These are phyloP conservation scores for Coccinonectria pachysandricola DNA, from an alignment of 2,329 filamentous ascomycete species.

Conservation along the genomic window DNA sequence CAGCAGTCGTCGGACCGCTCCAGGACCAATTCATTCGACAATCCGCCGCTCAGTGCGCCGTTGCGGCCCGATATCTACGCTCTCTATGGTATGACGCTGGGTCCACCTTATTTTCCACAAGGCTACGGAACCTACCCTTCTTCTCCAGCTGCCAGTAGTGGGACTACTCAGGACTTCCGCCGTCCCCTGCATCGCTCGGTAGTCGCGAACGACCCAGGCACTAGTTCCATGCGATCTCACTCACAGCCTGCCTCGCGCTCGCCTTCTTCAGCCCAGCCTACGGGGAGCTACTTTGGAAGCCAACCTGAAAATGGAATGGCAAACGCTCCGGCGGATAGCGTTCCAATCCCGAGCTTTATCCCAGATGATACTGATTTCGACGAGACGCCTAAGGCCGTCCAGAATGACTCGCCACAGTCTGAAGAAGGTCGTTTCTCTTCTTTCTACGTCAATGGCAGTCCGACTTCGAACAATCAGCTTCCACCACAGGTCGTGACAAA, in stretches of 20 bases:
- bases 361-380: constrained; percentile 44
- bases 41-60: constrained; percentile 47
- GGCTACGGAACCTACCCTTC: constrained; percentile 46
- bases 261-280: constrained; percentile 20
- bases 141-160: constrained; percentile 39
- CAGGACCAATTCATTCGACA: constrained; percentile 54
- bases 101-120: constrained; percentile 37
- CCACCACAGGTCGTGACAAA: constrained; percentile 21
- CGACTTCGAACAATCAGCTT: constrained; percentile 18
- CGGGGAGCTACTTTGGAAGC: constrained; percentile 16
- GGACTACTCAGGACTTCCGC: constrained; percentile 40
- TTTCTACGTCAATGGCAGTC: constrained; percentile 18
- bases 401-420: constrained; percentile 36
- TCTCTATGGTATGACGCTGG: constrained; percentile 33
- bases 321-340: constrained; percentile 27
- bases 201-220: constrained; percentile 36
- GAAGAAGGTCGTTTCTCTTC: constrained; percentile 30
- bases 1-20: constrained; percentile 36
- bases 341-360: constrained; percentile 44
- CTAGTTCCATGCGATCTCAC: constrained; percentile 51
- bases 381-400: constrained; percentile 30
- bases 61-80: constrained; percentile 47
- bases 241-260: constrained; percentile 53
- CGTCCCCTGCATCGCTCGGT: constrained; percentile 46
- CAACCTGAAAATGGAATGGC: constrained; percentile 28